Percentiles rank a stretch among this genome's conserved stretches.
Evolutionary conservation across 441 rosid genomes (phyloP).

Genomic region (Theobroma grandiflorum): DNA sequence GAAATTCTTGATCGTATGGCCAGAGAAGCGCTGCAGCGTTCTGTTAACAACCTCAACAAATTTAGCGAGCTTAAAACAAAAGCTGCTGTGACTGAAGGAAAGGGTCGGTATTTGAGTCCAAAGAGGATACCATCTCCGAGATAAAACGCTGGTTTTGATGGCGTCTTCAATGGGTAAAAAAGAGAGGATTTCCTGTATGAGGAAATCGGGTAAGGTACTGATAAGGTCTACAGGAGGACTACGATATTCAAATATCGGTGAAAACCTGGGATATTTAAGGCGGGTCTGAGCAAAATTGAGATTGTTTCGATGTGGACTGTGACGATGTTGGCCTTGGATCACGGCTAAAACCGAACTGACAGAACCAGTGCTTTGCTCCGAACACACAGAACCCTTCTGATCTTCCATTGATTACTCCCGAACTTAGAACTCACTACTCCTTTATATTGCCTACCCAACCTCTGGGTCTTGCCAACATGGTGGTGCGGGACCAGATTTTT

Average conservation of each 20-base stretch:
- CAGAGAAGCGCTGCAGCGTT: neutral
- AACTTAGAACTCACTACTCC: neutral
- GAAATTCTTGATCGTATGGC: constrained; percentile 14
- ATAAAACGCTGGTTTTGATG: constrained; percentile 23
- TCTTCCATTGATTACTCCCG: constrained; percentile 9
- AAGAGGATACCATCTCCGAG: constrained; percentile 25
- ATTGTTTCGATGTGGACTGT: neutral
- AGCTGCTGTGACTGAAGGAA: neutral
- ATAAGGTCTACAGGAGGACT: constrained; percentile 22
- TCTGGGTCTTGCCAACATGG: too few relatives aligned
- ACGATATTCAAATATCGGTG: neutral
- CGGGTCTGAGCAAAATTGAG: neutral
- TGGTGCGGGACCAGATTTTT: too few relatives aligned
- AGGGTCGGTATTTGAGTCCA: constrained; percentile 31
- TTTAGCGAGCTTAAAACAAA: neutral
- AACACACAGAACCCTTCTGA: neutral
- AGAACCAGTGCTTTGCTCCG: neutral
- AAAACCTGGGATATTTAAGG: neutral
- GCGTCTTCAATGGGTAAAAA: constrained; percentile 23
- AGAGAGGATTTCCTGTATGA: constrained; percentile 29
- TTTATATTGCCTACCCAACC: too few relatives aligned
- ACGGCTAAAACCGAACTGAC: neutral
- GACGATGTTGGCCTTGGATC: neutral
- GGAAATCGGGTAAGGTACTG: constrained; percentile 29
- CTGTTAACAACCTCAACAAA: neutral